A percentile compares a stretch with the other conserved stretches of the same genome.
phyloP scores from a whole-genome alignment of 108 stramenopile genomes.

The Conticribra weissflogii region DNA sequence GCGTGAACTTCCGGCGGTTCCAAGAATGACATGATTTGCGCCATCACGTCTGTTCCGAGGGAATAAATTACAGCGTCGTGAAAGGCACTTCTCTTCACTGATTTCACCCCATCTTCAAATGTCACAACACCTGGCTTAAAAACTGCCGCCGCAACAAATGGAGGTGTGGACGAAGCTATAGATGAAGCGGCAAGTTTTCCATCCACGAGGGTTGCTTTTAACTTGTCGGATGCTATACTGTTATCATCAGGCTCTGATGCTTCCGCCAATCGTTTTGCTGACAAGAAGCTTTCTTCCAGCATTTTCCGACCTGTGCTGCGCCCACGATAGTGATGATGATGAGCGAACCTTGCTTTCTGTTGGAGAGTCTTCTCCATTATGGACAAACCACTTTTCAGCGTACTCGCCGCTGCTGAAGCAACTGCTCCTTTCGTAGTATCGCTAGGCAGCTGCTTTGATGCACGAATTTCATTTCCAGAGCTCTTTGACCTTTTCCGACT shows the following conservation, averaged over 20 bases:
- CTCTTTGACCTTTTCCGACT: constrained; percentile 12
- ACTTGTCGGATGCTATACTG: background rate
- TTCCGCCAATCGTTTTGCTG: constrained; percentile 34
- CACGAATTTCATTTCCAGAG: background rate
- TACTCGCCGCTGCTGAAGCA: constrained; percentile 8
- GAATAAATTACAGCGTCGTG: constrained; percentile 45
- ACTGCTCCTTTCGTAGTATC: constrained; percentile 12
- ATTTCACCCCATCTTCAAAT: background rate
- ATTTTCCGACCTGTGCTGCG: constrained; percentile 43
- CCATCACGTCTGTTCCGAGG: constrained; percentile 80
- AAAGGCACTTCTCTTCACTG: constrained; percentile 7
- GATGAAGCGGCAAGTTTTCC: constrained; percentile 7
- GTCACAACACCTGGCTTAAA: background rate
- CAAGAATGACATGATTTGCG: constrained; percentile 55
- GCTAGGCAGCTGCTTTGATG: background rate
- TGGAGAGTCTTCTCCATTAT: constrained; percentile 48
- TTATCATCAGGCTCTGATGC: constrained; percentile 16
- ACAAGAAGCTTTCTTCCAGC: constrained; percentile 42
- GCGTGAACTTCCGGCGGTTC: constrained; percentile 66
- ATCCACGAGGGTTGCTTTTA: background rate
- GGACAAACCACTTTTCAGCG: constrained; percentile 30
- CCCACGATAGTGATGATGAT: constrained; percentile 43
- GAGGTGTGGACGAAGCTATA: background rate
- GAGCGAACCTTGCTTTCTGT: constrained; percentile 29
- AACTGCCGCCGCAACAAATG: background rate